Percentiles rank a stretch among this genome's conserved stretches.
These are phyloP conservation scores for Primulina huaijiensis DNA, from an alignment of 257 asterid genomes.

Conservation along the genomic window DNA sequence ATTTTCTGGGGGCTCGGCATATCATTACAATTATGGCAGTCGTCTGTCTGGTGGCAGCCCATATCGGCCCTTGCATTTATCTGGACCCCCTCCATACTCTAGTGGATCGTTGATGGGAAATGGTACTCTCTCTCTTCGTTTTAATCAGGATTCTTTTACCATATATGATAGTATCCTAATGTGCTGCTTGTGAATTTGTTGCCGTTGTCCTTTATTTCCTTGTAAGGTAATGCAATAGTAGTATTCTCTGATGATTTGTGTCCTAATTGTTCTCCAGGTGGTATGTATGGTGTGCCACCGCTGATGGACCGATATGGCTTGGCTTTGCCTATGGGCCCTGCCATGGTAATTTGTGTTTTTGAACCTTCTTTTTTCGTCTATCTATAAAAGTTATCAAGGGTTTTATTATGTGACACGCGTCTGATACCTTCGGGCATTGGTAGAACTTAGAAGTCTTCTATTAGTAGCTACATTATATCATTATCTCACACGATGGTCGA, in stretches of 20 bases:
- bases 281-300: slow-evolving; percentile 78
- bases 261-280: slow-evolving; percentile 42
- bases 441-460: neutral
- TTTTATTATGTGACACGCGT: neutral
- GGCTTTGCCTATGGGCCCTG: slow-evolving; percentile 62
- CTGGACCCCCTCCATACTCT: slow-evolving; percentile 71
- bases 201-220: neutral
- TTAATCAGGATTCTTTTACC: neutral
- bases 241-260: slow-evolving; percentile 2
- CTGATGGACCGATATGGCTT: slow-evolving; percentile 71
- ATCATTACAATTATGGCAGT: slow-evolving; percentile 73
- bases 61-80: slow-evolving; percentile 61
- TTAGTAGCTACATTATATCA: neutral
- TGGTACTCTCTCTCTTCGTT: slow-evolving; percentile 36
- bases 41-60: slow-evolving; percentile 83
- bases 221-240: too few species aligned
- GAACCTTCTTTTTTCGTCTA: neutral
- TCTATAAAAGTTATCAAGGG: neutral
- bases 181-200: neutral
- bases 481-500: neutral
- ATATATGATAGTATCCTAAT: neutral
- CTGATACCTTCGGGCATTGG: neutral
- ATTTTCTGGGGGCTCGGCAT: slow-evolving; percentile 74
- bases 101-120: slow-evolving; percentile 67
- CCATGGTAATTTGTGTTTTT: slow-evolving; percentile 45